Evolutionary conservation across 1,284 basidiomycete species (phyloP).

Genomic region (Cronartium quercuum): DNA sequence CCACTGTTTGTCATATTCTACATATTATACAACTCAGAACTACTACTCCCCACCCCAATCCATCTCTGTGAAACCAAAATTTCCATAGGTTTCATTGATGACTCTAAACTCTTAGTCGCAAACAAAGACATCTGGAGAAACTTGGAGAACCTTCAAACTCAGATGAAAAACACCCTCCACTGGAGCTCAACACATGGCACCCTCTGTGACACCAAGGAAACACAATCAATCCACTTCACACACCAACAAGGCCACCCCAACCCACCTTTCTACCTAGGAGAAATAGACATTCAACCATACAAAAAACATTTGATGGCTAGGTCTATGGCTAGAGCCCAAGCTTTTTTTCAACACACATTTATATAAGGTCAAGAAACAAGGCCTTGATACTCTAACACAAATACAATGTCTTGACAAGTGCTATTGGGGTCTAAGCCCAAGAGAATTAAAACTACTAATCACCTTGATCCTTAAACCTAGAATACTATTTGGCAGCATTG

Average conservation of each 20-base stretch:
- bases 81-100: slow-evolving; percentile 6
- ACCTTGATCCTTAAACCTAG: background rate
- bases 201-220: slow-evolving; percentile 8
- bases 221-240: slow-evolving; percentile 1
- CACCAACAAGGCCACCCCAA: background rate
- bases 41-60: background rate
- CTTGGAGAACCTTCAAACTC: background rate
- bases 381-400: background rate
- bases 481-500: background rate
- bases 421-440: background rate
- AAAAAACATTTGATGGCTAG: background rate
- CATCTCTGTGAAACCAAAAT: background rate
- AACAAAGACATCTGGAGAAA: background rate
- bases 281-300: background rate
- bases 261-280: background rate
- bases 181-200: background rate
- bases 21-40: slow-evolving; percentile 10
- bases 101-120: slow-evolving; percentile 3
- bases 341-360: background rate
- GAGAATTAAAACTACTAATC: background rate
- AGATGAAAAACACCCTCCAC: background rate
- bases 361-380: background rate
- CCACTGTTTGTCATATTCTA: slow-evolving; percentile 4
- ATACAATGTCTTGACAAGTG: background rate
- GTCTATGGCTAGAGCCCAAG: background rate